Base-by-base conservation (phyloP, 2,329 filamentous ascomycete species). In the Diplodia scrobiculata region DNA sequence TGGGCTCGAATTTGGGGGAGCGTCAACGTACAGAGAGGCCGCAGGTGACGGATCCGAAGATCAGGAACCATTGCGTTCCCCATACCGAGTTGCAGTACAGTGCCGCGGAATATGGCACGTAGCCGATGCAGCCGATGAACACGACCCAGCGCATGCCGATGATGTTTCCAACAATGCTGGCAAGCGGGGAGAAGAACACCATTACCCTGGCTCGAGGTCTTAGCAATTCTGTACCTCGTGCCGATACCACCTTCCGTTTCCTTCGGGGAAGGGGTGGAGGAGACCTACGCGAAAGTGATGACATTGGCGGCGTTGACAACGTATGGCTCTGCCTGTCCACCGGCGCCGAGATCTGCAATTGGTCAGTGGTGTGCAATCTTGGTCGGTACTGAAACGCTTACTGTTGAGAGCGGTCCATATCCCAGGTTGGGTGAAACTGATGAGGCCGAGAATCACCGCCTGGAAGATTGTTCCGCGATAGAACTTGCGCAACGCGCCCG, bases 381-480 rank as follows among this genome's bases (percentile, higher is more conserved):
- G 7, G n/a, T 3, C 81, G 80, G 66, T 0, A 80, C 77, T 2
- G 80, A 72, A 59, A 77, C 79, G 3, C 72, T 75, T 73, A 71
- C 60, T 76, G 73, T 65, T 74, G 17, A 83, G 71, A 3, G 80
- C 81, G 66, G 79, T 82, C 80, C 80, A 83, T 25, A 83, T 80
- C 2, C 80, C 81, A 0, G 80, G 80, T 48, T 81, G 79, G 0
- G 79, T 80, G 70, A 83, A 82, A 3, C 77, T 78, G 21, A 78
- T 78, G 54, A 79, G 68, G 21, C 81, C 81, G 4, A 82, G 78
- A 19, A 82, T 66, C 47, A 82, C 78, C 59, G 80, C 80, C 66
- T 82, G 80, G 72, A 80, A 82, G 0, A 82, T 71, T 3, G 81
- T 81, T 51, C 79, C 80, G 17, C 81, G 78, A 69, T 80, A 83